Evolutionary conservation across 768 basidiomycete species (phyloP).

Genomic region (Hypsizygus marmoreus): DNA sequence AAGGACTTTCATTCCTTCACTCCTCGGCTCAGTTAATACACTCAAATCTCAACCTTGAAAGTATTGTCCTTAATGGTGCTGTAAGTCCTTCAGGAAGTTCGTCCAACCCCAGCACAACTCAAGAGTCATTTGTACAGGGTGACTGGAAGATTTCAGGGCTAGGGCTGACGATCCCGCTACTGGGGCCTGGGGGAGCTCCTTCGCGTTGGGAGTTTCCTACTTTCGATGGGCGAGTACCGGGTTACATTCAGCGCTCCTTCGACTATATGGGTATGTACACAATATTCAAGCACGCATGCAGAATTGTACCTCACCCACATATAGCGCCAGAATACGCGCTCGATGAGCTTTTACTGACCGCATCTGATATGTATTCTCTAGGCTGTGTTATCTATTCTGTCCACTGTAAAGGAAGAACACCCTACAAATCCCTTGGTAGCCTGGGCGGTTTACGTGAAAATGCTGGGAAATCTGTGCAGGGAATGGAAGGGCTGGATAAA

Average conservation of each 20-base stretch:
- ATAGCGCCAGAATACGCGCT: constrained; percentile 92
- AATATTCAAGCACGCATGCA: not conserved
- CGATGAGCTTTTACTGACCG: constrained; percentile 82
- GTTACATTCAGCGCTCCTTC: constrained; percentile 86
- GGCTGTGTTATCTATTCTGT: constrained; percentile 92
- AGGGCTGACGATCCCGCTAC: constrained; percentile 80
- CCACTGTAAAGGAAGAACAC: constrained; percentile 84
- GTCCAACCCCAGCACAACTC: not conserved
- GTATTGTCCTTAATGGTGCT: constrained; percentile 85
- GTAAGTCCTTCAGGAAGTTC: constrained; percentile 44
- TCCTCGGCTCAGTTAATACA: constrained; percentile 91
- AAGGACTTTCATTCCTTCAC: constrained; percentile 89
- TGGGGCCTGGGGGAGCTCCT: constrained; percentile 65
- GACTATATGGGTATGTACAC: constrained; percentile 83
- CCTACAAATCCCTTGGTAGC: constrained; percentile 84
- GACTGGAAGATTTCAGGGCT: constrained; percentile 98
- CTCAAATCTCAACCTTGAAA: constrained; percentile 85
- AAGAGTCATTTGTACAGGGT: constrained; percentile 53
- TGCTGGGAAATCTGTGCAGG: constrained; percentile 61
- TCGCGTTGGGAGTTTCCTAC: constrained; percentile 91
- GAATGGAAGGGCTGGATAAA: constrained; percentile 64
- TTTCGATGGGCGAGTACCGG: constrained; percentile 77
- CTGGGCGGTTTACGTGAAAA: constrained; percentile 70
- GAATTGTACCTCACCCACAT: not conserved
- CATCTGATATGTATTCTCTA: constrained; percentile 92